phyloP scores from a whole-genome alignment of 768 basidiomycete species.

The Sistotremastrum niveocremeum region DNA sequence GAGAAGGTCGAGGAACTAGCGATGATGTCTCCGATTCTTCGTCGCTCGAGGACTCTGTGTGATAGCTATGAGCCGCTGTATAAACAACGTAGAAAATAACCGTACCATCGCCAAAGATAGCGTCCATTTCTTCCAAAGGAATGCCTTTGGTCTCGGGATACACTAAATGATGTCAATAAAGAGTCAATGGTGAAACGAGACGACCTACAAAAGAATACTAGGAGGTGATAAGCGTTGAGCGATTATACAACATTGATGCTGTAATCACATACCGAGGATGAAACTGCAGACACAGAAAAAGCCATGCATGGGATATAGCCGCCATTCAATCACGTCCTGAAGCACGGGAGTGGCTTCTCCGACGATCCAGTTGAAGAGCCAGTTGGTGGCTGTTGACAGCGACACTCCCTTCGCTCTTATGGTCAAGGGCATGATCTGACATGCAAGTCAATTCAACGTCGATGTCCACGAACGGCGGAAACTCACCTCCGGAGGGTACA shows the following conservation, averaged over 20 bases:
- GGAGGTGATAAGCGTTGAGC: constrained; percentile 3
- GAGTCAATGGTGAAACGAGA: not conserved
- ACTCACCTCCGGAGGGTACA: constrained; percentile 72
- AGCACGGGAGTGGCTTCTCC: constrained; percentile 79
- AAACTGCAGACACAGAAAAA: constrained; percentile 86
- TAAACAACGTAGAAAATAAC: not conserved
- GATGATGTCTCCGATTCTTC: constrained; percentile 54
- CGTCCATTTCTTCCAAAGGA: constrained; percentile 84
- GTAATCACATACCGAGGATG: constrained; percentile 42
- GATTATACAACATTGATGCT: constrained; percentile 1
- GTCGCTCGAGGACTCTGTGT: constrained; percentile 21
- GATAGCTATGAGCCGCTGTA: constrained; percentile 7
- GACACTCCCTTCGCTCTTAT: constrained; percentile 95
- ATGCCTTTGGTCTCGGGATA: constrained; percentile 83
- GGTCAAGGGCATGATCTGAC: constrained; percentile 75
- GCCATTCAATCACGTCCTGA: constrained; percentile 81
- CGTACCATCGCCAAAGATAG: constrained; percentile 78
- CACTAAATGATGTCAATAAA: constrained; percentile 26
- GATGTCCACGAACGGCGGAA: not conserved
- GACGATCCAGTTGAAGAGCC: constrained; percentile 80
- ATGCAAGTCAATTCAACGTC: not conserved
- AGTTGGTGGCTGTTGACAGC: constrained; percentile 81
- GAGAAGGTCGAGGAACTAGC: constrained; percentile 19
- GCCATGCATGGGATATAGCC: constrained; percentile 90
- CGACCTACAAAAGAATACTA: constrained; percentile 65